Percentiles rank a stretch among this genome's conserved stretches.
These are phyloP conservation scores for Fistulinella cinereoalba DNA, from an alignment of 1,284 basidiomycete species.

Conservation along the genomic window DNA sequence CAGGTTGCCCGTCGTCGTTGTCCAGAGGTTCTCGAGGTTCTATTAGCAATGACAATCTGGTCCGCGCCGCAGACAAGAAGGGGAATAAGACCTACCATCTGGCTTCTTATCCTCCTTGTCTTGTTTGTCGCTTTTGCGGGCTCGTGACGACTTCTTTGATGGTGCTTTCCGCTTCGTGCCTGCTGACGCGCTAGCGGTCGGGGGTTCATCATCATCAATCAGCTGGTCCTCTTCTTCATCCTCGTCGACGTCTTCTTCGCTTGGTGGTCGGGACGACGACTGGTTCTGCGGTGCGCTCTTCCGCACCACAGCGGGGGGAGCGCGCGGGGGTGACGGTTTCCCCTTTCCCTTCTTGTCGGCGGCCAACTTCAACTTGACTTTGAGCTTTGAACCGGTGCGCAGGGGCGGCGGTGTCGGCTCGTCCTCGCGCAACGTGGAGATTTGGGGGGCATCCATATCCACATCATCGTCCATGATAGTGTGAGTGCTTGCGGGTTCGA, in stretches of 20 bases:
- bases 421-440: slow-evolving; percentile 70
- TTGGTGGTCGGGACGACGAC: slow-evolving; percentile 23
- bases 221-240: slow-evolving; percentile 77
- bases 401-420: slow-evolving; percentile 64
- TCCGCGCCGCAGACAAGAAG: slow-evolving; percentile 6
- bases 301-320: slow-evolving; percentile 26
- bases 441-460: slow-evolving; percentile 77
- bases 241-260: slow-evolving; percentile 47
- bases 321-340: slow-evolving; percentile 31
- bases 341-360: slow-evolving; percentile 42
- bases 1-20: slow-evolving; percentile 24
- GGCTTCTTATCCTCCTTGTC: slow-evolving; percentile 37
- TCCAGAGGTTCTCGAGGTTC: slow-evolving; percentile 31
- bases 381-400: slow-evolving; percentile 42
- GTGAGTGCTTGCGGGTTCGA: neutral
- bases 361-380: slow-evolving; percentile 51
- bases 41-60: slow-evolving; percentile 25
- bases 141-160: slow-evolving; percentile 46
- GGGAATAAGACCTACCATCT: slow-evolving; percentile 28
- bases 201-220: slow-evolving; percentile 51
- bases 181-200: slow-evolving; percentile 25
- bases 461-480: slow-evolving; percentile 47
- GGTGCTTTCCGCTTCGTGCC: slow-evolving; percentile 46
- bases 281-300: slow-evolving; percentile 21
- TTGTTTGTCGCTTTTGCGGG: slow-evolving; percentile 43